These are phyloP conservation scores for Amanita inopinata DNA, from an alignment of 768 basidiomycete genomes.

Conservation along the genomic window DNA sequence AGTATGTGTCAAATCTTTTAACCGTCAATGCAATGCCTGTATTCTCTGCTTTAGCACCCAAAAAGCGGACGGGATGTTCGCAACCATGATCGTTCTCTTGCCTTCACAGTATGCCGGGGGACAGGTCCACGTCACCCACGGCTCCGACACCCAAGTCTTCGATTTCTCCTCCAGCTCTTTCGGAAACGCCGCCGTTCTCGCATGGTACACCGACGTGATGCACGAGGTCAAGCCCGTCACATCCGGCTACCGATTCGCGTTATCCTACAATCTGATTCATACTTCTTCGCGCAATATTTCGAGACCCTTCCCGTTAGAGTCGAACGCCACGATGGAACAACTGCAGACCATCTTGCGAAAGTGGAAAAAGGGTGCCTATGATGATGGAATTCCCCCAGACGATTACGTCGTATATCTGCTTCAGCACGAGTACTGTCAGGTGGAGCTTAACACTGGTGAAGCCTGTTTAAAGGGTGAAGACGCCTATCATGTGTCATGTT, in stretches of 20 bases:
- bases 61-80: conserved; percentile 40
- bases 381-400: not conserved
- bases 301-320: too few species aligned
- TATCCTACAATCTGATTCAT: conserved; percentile 43
- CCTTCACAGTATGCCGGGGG: conserved; percentile 40
- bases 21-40: not conserved
- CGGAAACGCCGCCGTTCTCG: conserved; percentile 26
- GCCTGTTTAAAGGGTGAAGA: conserved; percentile 29
- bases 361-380: not conserved
- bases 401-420: conserved; percentile 17
- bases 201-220: conserved; percentile 45
- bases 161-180: conserved; percentile 25
- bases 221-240: conserved; percentile 41
- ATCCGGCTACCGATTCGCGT: conserved; percentile 38
- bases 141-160: conserved; percentile 21
- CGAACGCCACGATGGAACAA: not conserved
- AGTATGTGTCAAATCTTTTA: conserved; percentile 21
- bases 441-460: conserved; percentile 15
- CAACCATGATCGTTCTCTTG: conserved; percentile 37
- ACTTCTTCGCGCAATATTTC: conserved; percentile 20
- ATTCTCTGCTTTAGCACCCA: conserved; percentile 25
- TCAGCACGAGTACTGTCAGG: conserved; percentile 19
- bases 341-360: not conserved
- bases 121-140: conserved; percentile 32
- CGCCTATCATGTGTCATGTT: conserved; percentile 21